Conservation (phyloP, 1,139 yeast genomes). For the Blastobotrys persicus region DNA sequence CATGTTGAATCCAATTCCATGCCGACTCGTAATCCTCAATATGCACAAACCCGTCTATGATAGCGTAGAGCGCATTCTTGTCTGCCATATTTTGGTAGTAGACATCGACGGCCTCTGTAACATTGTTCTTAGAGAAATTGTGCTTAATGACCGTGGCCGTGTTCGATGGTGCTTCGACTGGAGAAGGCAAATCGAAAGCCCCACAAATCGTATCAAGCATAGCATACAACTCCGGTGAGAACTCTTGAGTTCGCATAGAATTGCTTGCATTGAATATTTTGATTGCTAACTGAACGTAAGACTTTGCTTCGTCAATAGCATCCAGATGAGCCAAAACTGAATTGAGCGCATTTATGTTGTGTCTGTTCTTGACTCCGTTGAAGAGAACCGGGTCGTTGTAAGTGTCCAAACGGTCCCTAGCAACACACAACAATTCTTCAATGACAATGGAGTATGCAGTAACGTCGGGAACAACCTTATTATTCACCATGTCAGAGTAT, state of each 20-base stretch:
- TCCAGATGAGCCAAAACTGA: slow-evolving; percentile 18
- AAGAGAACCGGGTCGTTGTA: slow-evolving; percentile 11
- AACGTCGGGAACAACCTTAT: slow-evolving; percentile 29
- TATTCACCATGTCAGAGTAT: slow-evolving; percentile 33
- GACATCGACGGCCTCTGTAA: slow-evolving; percentile 14
- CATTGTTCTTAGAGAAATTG: slow-evolving; percentile 16
- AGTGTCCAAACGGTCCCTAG: slow-evolving; percentile 17
- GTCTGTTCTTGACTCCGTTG: slow-evolving; percentile 17
- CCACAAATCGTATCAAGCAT: slow-evolving; percentile 14
- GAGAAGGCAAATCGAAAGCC: not conserved
- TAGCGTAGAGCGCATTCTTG: slow-evolving; percentile 7
- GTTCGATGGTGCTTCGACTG: not conserved
- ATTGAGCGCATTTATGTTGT: slow-evolving; percentile 15
- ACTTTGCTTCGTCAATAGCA: slow-evolving; percentile 21
- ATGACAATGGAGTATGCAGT: slow-evolving; percentile 35
- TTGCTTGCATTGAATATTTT: slow-evolving; percentile 33
- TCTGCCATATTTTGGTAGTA: slow-evolving; percentile 3
- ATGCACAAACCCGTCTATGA: slow-evolving; percentile 34
- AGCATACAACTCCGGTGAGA: slow-evolving; percentile 21
- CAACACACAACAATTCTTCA: slow-evolving; percentile 28
- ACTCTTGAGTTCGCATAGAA: slow-evolving; percentile 25
- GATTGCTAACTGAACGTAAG: slow-evolving; percentile 31
- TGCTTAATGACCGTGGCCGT: slow-evolving; percentile 20
- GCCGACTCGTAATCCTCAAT: slow-evolving; percentile 33
- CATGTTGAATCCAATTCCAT: slow-evolving; percentile 36